Base-by-base conservation (phyloP, 805 yeast genomes). In the Kurtzmaniella fragi region DNA sequence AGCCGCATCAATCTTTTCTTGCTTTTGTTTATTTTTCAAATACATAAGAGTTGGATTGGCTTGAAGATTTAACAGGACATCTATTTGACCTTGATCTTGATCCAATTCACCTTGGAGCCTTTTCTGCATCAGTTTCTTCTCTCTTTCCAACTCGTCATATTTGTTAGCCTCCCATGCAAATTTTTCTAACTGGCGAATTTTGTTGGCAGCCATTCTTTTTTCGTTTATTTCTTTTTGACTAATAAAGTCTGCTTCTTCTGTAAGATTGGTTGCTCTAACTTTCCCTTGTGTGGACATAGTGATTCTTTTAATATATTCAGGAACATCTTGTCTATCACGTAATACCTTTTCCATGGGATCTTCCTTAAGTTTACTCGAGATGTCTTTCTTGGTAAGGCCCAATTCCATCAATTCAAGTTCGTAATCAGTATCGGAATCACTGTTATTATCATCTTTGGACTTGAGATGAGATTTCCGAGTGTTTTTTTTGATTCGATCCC, bases 251-350 rank as follows among this genome's bases (percentile, higher is more conserved):
- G 31, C 8, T 12, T 12, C 84, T 44, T 80, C 84, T 5, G 80
- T 83, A 2, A 20, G 25, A 20, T 20, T 20, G 8, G 25, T 20
- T 5, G 25, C 25, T 20, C 25, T 20, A 20, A 20, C 72, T 69
- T 34, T 66, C 6, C 73, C 57, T 31, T 68, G 72, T 20, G 34
- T 57, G 47, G 17, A 52, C 50, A 34, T 41, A 4, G 53, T 37
- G 26, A 48, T 80, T 71, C 53, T 77, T 63, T 49, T 77, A 52
- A 66, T 87, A 78, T 45, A 77, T 59, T n/a, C 45, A 1, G 96
- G 95, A 30, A 78, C 78, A 52, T 88, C 96, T 44, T 80, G 84
- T 39, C 90, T 56, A 26, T 84, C 77, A 35, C 95, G 61, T 0
- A 84, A 71, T 7, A 75, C 38, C 62, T 65, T 53, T 56, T 72